These are phyloP conservation scores for Aspergillus leporis DNA, from an alignment of 495 filamentous ascomycete species.

Conservation along the genomic window DNA sequence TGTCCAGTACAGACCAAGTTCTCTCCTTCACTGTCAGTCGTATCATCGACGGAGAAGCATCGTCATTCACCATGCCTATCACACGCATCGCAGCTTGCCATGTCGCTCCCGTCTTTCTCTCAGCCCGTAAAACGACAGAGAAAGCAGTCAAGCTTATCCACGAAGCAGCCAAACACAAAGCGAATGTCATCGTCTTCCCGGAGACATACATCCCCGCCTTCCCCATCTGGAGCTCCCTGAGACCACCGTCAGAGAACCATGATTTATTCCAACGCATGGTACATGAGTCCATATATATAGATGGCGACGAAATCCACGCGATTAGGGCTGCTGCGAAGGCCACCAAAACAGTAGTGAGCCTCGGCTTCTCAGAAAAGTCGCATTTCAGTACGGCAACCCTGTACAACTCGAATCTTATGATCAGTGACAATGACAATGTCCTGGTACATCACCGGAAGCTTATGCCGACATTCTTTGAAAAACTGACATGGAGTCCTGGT, in stretches of 20 bases:
- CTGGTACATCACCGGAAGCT: constrained; percentile 40
- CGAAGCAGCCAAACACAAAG: constrained; percentile 40
- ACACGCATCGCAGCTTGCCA: too few species aligned
- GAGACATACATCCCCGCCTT: constrained; percentile 43
- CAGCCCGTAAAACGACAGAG: constrained; percentile 36
- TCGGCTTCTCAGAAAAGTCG: constrained; percentile 35
- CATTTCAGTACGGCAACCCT: constrained; percentile 32
- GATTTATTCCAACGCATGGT: constrained; percentile 29
- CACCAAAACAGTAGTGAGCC: constrained; percentile 26
- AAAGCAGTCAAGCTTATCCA: constrained; percentile 39
- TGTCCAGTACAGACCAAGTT: too few species aligned
- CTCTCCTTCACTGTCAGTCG: too few species aligned
- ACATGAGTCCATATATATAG: constrained; percentile 29
- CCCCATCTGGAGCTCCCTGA: constrained; percentile 35
- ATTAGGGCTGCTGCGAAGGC: constrained; percentile 26
- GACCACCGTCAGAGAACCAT: constrained; percentile 33
- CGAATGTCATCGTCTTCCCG: constrained; percentile 51
- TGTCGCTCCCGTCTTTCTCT: constrained; percentile 43
- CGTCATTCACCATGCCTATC: too few species aligned
- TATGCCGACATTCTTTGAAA: constrained; percentile 41
- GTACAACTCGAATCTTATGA: constrained; percentile 38
- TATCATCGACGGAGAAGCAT: too few species aligned
- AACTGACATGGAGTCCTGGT: constrained; percentile 35
- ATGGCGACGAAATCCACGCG: constrained; percentile 34
- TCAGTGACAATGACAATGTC: constrained; percentile 32